Conservation (phyloP, 2,329 filamentous ascomycete genomes). For the Talaromyces pinophilus region DNA sequence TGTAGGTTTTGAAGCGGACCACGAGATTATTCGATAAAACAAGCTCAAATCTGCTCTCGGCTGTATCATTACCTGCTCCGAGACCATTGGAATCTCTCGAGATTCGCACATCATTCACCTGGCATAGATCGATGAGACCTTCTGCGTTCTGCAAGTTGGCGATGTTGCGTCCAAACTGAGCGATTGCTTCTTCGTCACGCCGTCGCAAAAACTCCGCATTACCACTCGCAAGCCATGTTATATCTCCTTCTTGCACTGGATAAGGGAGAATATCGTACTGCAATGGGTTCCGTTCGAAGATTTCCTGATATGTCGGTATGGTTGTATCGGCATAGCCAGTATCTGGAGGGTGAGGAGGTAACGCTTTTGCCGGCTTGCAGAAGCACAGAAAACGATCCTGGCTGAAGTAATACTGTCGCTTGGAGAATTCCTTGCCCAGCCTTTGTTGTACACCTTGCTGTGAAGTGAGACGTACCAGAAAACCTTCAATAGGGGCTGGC, state of each 20-base stretch:
- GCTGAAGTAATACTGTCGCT: conserved; percentile 65
- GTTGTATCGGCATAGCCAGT: conserved; percentile 47
- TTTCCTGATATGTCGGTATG: conserved; percentile 57
- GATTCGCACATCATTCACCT: conserved; percentile 59
- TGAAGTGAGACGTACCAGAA: conserved; percentile 64
- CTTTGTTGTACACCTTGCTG: conserved; percentile 61
- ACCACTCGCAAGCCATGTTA: conserved; percentile 58
- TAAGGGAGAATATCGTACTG: conserved; percentile 65
- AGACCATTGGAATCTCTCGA: not conserved
- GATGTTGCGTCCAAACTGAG: conserved; percentile 60
- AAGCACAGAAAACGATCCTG: conserved; percentile 66
- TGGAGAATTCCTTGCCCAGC: conserved; percentile 63
- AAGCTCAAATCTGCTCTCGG: conserved; percentile 63
- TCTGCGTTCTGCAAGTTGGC: conserved; percentile 62
- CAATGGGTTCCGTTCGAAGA: conserved; percentile 59
- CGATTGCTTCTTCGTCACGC: conserved; percentile 60
- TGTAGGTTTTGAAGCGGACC: conserved; percentile 62
- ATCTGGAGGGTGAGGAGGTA: conserved; percentile 61
- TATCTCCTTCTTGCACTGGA: conserved; percentile 53
- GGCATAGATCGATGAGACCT: conserved; percentile 63
- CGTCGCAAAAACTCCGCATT: conserved; percentile 49
- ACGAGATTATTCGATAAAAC: conserved; percentile 62
- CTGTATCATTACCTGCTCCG: conserved; percentile 49
- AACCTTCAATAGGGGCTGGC: conserved; percentile 65
- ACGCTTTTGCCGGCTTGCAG: conserved; percentile 60